Conservation (phyloP, 257 asterid genomes). For the Rubia yunnanensis region DNA sequence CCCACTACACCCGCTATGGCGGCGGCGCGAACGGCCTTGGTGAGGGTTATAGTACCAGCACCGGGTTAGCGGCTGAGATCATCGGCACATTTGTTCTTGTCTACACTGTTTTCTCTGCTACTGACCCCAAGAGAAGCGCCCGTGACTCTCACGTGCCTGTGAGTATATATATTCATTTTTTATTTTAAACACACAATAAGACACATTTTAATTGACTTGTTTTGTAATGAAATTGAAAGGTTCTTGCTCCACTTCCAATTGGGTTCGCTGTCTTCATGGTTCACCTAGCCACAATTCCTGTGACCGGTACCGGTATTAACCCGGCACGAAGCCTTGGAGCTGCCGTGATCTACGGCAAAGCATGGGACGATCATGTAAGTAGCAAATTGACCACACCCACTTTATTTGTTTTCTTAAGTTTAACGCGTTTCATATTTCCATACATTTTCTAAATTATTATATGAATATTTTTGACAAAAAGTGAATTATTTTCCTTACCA, state of each 20-base stretch:
- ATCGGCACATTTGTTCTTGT: slow-evolving; percentile 64
- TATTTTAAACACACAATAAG: background rate
- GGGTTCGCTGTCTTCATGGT: slow-evolving; percentile 80
- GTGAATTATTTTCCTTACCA: no score
- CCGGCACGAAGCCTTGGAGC: slow-evolving; percentile 78
- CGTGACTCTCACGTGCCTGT: slow-evolving; percentile 77
- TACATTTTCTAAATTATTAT: no score
- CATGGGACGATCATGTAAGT: slow-evolving; percentile 65
- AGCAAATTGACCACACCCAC: no score
- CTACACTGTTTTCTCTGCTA: slow-evolving; percentile 71
- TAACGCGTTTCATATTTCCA: no score
- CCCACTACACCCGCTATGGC: slow-evolving; percentile 36
- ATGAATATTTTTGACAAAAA: no score
- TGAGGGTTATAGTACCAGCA: slow-evolving; percentile 49
- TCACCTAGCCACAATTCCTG: slow-evolving; percentile 70
- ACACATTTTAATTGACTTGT: background rate
- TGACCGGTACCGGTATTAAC: slow-evolving; percentile 69
- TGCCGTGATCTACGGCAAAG: slow-evolving; percentile 54
- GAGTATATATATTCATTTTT: slow-evolving; percentile 14
- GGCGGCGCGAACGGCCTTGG: slow-evolving; percentile 52
- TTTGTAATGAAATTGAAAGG: slow-evolving; percentile 22
- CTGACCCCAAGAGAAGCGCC: slow-evolving; percentile 67
- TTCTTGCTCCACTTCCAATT: slow-evolving; percentile 74
- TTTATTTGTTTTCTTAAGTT: no score
- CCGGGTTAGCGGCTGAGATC: slow-evolving; percentile 69